Base-by-base conservation (phyloP, 441 rosid species). In the Brassica hybrid region DNA sequence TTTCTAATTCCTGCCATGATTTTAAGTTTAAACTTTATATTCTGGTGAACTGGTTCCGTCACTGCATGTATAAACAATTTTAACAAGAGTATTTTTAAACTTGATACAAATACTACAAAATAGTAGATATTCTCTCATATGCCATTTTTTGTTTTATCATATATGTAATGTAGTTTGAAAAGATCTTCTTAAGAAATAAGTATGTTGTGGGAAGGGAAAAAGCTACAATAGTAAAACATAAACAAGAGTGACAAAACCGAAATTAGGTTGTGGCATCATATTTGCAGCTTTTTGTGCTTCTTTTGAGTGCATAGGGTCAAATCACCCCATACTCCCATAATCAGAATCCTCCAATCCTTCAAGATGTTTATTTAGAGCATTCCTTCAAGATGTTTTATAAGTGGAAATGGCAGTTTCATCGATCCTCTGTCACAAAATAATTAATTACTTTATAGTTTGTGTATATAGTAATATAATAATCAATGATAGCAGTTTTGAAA, bases 241-340 rank as follows among this genome's bases (percentile, higher is more conserved):
- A 43, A 68, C 43, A 77, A 43, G 71, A 27, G 71, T 27, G 52
- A 27, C 7, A 13, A 43, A 41, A 27, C 18, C 3, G 14, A 60
- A 67, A 60, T 14, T 50, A 32, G 73, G 69, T 58, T 7, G 36
- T 72, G 73, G 69, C 77, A 48, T 72, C 67, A 59, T 36, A 13
- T 59, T 67, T 59, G 77, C 77, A 72, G 77, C 77, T 60, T 78
- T 78, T 66, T 56, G 43, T 57, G 78, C 82, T 54, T 68, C 78
- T 73, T 79, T 79, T 68, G 70, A 61, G 81, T 68, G 75, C 82
- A 68, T 73, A 38, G 16, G 67, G 78, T 79, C 78, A 79, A 73
- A 45, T 68, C 57, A 68, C 60, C 81, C 78, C 82, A 79, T 79
- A 69, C 82, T 56, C 74, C 78, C 77, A 68, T 54, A 64, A 73